Evolutionary conservation across 2,329 filamentous ascomycete genomes (phyloP).

Genomic region (Monosporascus cannonballus): DNA sequence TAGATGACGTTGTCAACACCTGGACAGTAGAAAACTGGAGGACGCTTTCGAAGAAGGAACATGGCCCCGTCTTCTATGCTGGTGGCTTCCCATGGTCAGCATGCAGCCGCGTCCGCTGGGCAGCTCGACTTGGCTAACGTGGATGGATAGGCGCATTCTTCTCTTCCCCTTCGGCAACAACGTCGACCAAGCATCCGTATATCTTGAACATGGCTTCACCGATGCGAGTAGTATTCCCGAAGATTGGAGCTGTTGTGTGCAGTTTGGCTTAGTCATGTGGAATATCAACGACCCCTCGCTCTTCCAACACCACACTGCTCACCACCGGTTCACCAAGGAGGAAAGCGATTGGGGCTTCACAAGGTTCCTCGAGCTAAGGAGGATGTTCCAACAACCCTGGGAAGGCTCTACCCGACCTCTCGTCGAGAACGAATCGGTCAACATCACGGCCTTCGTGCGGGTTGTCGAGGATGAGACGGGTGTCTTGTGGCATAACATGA

Average conservation of each 20-base stretch:
- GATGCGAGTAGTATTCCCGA: slow-evolving; percentile 68
- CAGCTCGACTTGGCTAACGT: slow-evolving; percentile 11
- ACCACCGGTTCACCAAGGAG: slow-evolving; percentile 91
- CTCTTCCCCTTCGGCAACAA: slow-evolving; percentile 96
- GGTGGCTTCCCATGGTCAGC: slow-evolving; percentile 79
- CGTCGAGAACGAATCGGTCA: slow-evolving; percentile 69
- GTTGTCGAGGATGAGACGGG: slow-evolving; percentile 83
- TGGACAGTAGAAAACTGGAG: slow-evolving; percentile 89
- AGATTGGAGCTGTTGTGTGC: slow-evolving; percentile 94
- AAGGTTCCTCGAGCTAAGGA: slow-evolving; percentile 83
- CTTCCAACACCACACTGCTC: slow-evolving; percentile 74
- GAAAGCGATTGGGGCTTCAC: slow-evolving; percentile 99
- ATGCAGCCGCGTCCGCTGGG: neutral
- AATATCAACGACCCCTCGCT: slow-evolving; percentile 89
- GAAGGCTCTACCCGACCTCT: slow-evolving; percentile 64
- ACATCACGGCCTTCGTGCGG: slow-evolving; percentile 77
- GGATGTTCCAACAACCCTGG: slow-evolving; percentile 75
- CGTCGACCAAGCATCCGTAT: slow-evolving; percentile 88
- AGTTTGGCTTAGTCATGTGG: slow-evolving; percentile 91
- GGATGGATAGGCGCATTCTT: slow-evolving; percentile 66
- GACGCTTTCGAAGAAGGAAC: slow-evolving; percentile 68
- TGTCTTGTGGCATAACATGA: slow-evolving; percentile 85
- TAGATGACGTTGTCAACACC: slow-evolving; percentile 70
- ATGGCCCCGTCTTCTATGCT: slow-evolving; percentile 82
- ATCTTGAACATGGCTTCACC: slow-evolving; percentile 90